Conservation (phyloP, 176 grass and related monocot genomes). For the Coix lacrymajobi region DNA sequence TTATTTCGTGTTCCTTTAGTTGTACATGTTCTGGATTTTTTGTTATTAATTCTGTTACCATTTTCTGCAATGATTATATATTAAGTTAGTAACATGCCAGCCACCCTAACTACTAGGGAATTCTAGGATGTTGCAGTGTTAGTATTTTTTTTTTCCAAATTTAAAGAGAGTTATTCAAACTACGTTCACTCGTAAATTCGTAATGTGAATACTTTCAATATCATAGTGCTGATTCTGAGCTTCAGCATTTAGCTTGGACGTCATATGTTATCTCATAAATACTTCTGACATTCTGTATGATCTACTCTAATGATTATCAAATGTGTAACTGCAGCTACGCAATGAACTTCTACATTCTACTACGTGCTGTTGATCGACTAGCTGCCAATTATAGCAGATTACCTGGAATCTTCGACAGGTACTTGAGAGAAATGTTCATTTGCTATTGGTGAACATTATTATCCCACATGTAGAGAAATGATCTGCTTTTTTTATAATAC, state of each 20-base stretch:
- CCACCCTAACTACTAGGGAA: not conserved
- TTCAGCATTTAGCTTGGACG: not conserved
- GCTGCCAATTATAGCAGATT: slow-evolving; percentile 64
- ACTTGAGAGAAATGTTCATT: slow-evolving; percentile 23
- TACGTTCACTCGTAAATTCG: not conserved
- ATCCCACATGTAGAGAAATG: slow-evolving; percentile 26
- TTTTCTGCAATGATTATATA: not conserved
- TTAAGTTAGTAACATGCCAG: not conserved
- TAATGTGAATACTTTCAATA: not conserved
- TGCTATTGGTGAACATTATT: slow-evolving; percentile 34
- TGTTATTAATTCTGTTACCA: not conserved
- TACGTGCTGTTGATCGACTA: slow-evolving; percentile 73
- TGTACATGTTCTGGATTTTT: not conserved
- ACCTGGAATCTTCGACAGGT: slow-evolving; percentile 84
- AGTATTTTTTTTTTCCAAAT: not conserved
- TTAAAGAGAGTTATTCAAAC: not conserved
- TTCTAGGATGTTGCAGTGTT: not conserved
- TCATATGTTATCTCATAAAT: not conserved
- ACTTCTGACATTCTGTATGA: not conserved
- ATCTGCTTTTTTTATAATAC: slow-evolving; percentile 38
- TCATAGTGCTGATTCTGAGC: not conserved
- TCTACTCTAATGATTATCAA: not conserved
- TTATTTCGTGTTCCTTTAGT: not conserved
- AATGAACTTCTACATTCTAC: slow-evolving; percentile 78
- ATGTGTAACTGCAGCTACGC: slow-evolving; percentile 51